Conservation (phyloP, 495 filamentous ascomycete species). For the Parmelia sp. region DNA sequence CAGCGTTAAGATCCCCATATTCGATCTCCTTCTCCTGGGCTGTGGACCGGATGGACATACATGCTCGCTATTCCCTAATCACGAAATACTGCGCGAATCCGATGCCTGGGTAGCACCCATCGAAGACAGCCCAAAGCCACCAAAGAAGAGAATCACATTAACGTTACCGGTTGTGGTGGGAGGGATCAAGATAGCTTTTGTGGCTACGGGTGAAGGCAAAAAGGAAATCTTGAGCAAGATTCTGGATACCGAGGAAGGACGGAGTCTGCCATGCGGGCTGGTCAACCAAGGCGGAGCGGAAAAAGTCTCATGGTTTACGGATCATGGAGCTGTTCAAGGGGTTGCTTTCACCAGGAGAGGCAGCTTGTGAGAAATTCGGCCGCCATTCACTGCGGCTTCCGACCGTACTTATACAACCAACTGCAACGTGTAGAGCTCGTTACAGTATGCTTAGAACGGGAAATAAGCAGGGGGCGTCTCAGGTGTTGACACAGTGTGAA, state of each 20-base stretch:
- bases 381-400: not conserved
- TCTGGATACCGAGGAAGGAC: slow-evolving; percentile 71
- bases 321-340: slow-evolving; percentile 72
- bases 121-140: slow-evolving; percentile 90
- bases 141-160: slow-evolving; percentile 81
- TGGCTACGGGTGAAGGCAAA: slow-evolving; percentile 84
- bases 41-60: slow-evolving; percentile 96
- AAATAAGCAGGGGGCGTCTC: not conserved
- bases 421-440: not conserved
- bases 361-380: slow-evolving; percentile 37
- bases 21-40: slow-evolving; percentile 87
- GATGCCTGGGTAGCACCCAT: slow-evolving; percentile 90
- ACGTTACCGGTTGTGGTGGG: slow-evolving; percentile 85
- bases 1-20: slow-evolving; percentile 84
- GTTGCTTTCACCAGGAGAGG: slow-evolving; percentile 69
- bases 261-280: slow-evolving; percentile 70
- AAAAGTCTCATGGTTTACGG: slow-evolving; percentile 92
- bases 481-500: not conserved
- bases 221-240: slow-evolving; percentile 87
- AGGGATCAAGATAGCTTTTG: slow-evolving; percentile 76
- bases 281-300: slow-evolving; percentile 79
- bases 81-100: slow-evolving; percentile 77
- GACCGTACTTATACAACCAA: not conserved
- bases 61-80: slow-evolving; percentile 90
- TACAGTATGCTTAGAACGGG: not conserved